Conservation (phyloP, 495 filamentous ascomycete genomes). For the Gamarada debralockiae region DNA sequence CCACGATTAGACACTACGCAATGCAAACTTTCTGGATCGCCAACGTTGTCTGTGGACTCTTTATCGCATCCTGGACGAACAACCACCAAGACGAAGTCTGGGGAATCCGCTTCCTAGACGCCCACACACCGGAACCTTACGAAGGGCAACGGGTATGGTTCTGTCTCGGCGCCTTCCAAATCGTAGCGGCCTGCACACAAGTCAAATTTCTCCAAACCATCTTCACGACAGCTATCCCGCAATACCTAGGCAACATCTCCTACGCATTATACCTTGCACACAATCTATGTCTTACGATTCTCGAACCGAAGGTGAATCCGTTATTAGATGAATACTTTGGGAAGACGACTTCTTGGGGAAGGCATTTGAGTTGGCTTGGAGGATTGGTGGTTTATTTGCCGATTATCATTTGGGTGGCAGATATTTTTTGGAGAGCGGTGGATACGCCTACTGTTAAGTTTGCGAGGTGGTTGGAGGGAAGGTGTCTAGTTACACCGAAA, state of each 20-base stretch:
- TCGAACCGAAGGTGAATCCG: slow-evolving; percentile 45
- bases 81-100: slow-evolving; percentile 31
- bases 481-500: slow-evolving; percentile 9
- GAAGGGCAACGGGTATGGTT: slow-evolving; percentile 45
- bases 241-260: slow-evolving; percentile 58
- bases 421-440: slow-evolving; percentile 52
- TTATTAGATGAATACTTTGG: slow-evolving; percentile 33
- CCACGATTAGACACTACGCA: slow-evolving; percentile 8
- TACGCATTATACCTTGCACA: slow-evolving; percentile 56
- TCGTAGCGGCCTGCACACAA: slow-evolving; percentile 53
- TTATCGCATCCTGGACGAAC: slow-evolving; percentile 42
- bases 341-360: slow-evolving; percentile 40
- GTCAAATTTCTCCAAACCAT: slow-evolving; percentile 45
- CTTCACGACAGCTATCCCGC: slow-evolving; percentile 52
- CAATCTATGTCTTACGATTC: slow-evolving; percentile 44
- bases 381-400: slow-evolving; percentile 41
- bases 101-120: slow-evolving; percentile 30
- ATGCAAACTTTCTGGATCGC: slow-evolving; percentile 21
- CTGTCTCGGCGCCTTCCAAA: slow-evolving; percentile 47
- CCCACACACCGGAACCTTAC: slow-evolving; percentile 33
- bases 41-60: slow-evolving; percentile 36
- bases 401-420: slow-evolving; percentile 45
- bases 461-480: slow-evolving; percentile 46
- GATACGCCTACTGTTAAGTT: slow-evolving; percentile 52
- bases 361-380: slow-evolving; percentile 42